phyloP scores from a whole-genome alignment of 2,329 filamentous ascomycete genomes.

The Pleomassaria siparia region DNA sequence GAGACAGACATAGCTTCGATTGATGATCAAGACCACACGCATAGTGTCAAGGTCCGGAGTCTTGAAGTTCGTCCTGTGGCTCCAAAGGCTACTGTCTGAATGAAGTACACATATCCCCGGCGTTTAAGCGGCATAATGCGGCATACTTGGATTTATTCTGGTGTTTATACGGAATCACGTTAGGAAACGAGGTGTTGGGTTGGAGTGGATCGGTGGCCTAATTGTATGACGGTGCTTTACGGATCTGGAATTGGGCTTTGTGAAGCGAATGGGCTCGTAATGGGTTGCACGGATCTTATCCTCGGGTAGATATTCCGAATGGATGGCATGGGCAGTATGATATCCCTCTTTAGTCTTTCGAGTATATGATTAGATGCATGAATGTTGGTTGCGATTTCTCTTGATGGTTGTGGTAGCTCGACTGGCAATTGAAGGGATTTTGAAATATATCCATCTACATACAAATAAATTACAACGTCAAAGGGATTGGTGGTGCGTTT shows the following conservation, averaged over 20 bases:
- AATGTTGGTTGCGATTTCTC: background rate
- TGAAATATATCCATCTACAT: too few species aligned
- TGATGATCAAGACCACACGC: conserved; percentile 33
- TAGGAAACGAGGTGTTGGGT: background rate
- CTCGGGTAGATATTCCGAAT: background rate
- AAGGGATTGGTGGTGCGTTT: too few species aligned
- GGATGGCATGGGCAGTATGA: background rate
- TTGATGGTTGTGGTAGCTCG: background rate
- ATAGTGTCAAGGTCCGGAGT: conserved; percentile 27
- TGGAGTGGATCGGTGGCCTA: background rate
- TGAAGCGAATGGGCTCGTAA: background rate
- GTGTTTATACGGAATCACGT: background rate
- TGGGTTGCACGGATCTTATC: background rate
- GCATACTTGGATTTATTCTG: background rate
- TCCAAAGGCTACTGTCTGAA: background rate
- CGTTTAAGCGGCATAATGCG: conserved; percentile 5
- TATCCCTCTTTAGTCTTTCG: background rate
- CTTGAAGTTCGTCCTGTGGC: conserved; percentile 5
- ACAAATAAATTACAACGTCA: too few species aligned
- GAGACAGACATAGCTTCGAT: conserved; percentile 56
- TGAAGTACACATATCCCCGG: conserved; percentile 2
- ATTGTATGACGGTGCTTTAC: background rate
- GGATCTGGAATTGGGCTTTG: background rate
- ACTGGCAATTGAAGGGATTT: too few species aligned
- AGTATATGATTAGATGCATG: background rate